Conservation (phyloP, 345 rosid species). For the Eucalyptus dawsonii region DNA sequence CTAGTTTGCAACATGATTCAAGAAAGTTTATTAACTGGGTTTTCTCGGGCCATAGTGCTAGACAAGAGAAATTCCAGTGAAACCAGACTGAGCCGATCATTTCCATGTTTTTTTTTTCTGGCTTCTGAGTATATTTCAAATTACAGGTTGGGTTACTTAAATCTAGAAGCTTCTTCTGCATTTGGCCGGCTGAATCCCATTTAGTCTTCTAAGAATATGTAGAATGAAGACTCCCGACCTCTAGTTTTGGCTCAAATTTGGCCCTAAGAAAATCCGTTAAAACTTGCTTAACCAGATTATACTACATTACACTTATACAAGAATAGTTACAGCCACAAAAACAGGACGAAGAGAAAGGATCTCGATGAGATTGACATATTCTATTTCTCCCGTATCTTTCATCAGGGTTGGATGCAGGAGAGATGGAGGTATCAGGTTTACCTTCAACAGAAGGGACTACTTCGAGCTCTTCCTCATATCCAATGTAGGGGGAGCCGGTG, state of each 20-base stretch:
- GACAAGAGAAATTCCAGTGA: neutral
- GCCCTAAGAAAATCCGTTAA: neutral
- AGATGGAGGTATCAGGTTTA: constrained; percentile 66
- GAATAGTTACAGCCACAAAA: neutral
- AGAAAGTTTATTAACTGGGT: neutral
- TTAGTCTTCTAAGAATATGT: neutral
- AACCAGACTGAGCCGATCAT: neutral
- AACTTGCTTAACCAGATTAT: neutral
- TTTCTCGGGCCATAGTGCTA: neutral
- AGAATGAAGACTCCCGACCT: neutral
- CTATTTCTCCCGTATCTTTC: neutral
- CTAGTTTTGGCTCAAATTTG: neutral
- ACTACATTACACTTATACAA: neutral
- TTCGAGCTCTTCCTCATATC: constrained; percentile 67
- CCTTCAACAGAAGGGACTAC: constrained; percentile 50
- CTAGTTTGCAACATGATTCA: neutral
- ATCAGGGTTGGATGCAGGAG: constrained; percentile 49
- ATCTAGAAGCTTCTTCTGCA: neutral
- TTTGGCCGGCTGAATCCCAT: neutral
- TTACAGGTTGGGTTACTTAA: neutral
- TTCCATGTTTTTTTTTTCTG: neutral
- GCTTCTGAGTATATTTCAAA: neutral
- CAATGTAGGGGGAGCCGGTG: constrained; percentile 58
- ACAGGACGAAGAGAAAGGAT: neutral
- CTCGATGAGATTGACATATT: neutral